phyloP scores from a whole-genome alignment of 2,329 filamentous ascomycete genomes.

The Fusarium devonianum region DNA sequence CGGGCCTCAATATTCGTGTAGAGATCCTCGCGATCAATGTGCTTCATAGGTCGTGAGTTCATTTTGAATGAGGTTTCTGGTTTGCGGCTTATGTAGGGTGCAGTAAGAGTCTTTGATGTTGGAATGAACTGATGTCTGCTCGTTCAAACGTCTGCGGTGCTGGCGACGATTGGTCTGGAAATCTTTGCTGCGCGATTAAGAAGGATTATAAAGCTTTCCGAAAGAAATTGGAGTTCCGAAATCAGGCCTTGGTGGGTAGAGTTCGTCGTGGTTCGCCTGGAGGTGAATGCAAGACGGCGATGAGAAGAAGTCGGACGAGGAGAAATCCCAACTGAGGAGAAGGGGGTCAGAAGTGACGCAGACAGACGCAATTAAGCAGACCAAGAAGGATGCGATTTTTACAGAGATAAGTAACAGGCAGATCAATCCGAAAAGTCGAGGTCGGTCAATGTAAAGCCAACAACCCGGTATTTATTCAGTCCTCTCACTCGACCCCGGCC shows the following conservation, averaged over 20 bases:
- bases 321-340: slow-evolving; percentile 4
- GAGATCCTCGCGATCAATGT: slow-evolving; percentile 73
- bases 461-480: slow-evolving; percentile 38
- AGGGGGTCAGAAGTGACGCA: background rate
- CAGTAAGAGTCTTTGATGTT: too few relatives aligned
- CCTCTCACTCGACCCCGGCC: slow-evolving; percentile 13
- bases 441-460: slow-evolving; percentile 10
- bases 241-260: background rate
- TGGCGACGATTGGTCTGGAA: background rate
- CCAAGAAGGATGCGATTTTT: slow-evolving; percentile 5
- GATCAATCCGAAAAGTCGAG: slow-evolving; percentile 16
- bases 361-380: background rate
- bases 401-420: background rate
- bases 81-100: background rate
- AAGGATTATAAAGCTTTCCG: too few relatives aligned
- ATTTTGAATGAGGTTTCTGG: slow-evolving; percentile 33
- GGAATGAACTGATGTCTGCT: background rate
- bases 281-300: background rate
- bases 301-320: background rate
- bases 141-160: background rate
- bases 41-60: slow-evolving; percentile 54
- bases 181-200: too few relatives aligned
- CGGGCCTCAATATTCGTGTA: slow-evolving; percentile 75
- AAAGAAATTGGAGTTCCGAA: background rate
- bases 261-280: background rate